Evolutionary conservation across 2,329 filamentous ascomycete species (phyloP), one percentile per base, ranked within the genome.

Genomic region (Rutstroemia sydowiana): DNA sequence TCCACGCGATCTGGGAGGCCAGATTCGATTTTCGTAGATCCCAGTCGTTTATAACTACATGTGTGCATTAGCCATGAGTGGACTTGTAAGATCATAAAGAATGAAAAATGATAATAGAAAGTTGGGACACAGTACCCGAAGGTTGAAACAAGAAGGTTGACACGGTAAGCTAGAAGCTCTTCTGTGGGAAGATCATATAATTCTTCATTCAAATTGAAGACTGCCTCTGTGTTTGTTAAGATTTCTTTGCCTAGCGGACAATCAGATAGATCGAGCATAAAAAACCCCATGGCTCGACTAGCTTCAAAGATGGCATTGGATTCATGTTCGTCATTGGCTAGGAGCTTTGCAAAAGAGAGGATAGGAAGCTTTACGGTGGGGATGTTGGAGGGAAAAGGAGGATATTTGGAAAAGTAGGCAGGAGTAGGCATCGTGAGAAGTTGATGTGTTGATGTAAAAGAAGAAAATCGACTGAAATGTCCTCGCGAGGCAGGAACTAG

Each of bases 191-290:
- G 40, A 10, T 20, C 20, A 43, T 43, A 26, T 28, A 43, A 23
- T 28, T 43, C 40, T 23, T 43, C n/a, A 26, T 43, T 43, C 40
- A 43, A 43, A 28, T 43, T 23, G 23, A 43, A 43, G 14, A 43
- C n/a, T 3, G 11, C 6, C 23, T 30, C 40, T n/a, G 40, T 26
- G n/a, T 28, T 28, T 28, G 23, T 30, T 21, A 43, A 13, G 16
- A 43, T 28, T 3, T n/a, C n/a, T 10, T 43, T 13, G 4, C 40
- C 40, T 26, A 26, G 14, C 26, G 20, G 11, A n/a, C 20, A 28
- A 8, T 21, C 40, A 10, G 40, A 26, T 7, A 43, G 26, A 28
- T 43, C 40, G n/a, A 43, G 40, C 9, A 26, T 3, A 3, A 43
- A 43, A 16, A 43, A 43, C 7, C 40, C 40, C 23, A 43, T 43